Evolutionary conservation across 306 rosid genomes (phyloP), one percentile per base, ranked within the genome.

Genomic region (Macrotyloma uniflorum): DNA sequence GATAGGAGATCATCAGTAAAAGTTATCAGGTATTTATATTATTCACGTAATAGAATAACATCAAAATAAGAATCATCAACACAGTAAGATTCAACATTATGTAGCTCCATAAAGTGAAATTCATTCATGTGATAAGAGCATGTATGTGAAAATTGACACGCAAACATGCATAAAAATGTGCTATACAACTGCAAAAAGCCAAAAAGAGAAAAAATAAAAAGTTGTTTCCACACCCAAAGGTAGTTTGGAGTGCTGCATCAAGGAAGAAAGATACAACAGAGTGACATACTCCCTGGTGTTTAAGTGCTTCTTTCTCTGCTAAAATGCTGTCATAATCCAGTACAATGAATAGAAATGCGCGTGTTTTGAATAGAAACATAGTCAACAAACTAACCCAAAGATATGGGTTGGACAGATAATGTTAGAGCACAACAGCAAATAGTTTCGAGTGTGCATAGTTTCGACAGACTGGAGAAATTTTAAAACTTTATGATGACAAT

Each of bases 1-100:
- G 80, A 77, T 47, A 78, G 57, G 13, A 38, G 66, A 79, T 49
- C 71, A 19, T 42, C 46, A 67, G 35, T 72, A 42, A 72, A 76
- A 73, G 13, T 19, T 53, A 54, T 74, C 58, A 87, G 68, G 35
- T 23, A 55, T 46, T 8, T 54, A 64, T 70, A 64, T 67, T 53
- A 59, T 38, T 51, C 79, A 63, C 35, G 33, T 68, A 58, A 53
- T 7, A 45, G 49, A 70, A 45, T 70, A 38, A 33, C 4, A 59
- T 76, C 36, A 69, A 68, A 77, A 4, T 32, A 35, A 78, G 66
- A 69, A 65, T 6, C 15, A 67, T 5, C 54, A 72, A 46, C 11
- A 42, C 66, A 54, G 7, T 35, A 57, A 11, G 24, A 59, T 55
- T 72, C 62, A 72, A 66, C 64, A 50, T 13, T 61, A 67, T 59